Evolutionary conservation across 306 rosid species (phyloP).

Genomic region (Cucumis cinereus): DNA sequence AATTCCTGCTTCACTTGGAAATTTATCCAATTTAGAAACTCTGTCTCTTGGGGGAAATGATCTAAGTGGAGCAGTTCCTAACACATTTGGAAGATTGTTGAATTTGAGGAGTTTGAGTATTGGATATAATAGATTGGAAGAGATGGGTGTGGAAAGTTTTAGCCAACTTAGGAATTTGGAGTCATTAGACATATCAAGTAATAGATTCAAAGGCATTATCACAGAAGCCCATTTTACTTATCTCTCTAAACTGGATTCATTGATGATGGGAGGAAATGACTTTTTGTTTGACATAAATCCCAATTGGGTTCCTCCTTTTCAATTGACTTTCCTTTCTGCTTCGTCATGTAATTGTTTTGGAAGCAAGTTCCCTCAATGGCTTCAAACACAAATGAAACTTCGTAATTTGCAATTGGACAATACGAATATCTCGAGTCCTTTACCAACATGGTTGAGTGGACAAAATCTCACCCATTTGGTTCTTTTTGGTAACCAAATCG

Average conservation of each 20-base stretch:
- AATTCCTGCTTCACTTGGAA: neutral
- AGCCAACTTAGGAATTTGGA: neutral
- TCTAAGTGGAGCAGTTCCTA: neutral
- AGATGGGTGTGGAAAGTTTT: neutral
- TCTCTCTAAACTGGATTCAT: neutral
- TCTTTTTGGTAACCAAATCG: slow-evolving; percentile 6
- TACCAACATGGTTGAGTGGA: neutral
- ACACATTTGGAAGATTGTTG: neutral
- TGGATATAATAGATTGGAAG: neutral
- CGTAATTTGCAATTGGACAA: neutral
- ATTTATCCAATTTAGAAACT: neutral
- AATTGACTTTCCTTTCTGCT: neutral
- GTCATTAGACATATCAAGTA: neutral
- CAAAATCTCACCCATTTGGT: neutral
- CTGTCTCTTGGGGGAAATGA: neutral
- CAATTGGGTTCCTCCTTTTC: neutral
- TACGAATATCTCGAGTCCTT: neutral
- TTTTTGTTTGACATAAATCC: neutral
- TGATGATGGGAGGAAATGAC: neutral
- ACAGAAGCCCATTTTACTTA: neutral
- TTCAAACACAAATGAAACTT: neutral
- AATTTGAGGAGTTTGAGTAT: neutral
- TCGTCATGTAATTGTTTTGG: no score
- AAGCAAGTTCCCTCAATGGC: neutral
- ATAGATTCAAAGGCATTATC: neutral